Percentiles rank a stretch among this genome's conserved stretches.
These are phyloP conservation scores for Porcisia deanei DNA, from an alignment of 208 protist genomes.

Conservation along the genomic window DNA sequence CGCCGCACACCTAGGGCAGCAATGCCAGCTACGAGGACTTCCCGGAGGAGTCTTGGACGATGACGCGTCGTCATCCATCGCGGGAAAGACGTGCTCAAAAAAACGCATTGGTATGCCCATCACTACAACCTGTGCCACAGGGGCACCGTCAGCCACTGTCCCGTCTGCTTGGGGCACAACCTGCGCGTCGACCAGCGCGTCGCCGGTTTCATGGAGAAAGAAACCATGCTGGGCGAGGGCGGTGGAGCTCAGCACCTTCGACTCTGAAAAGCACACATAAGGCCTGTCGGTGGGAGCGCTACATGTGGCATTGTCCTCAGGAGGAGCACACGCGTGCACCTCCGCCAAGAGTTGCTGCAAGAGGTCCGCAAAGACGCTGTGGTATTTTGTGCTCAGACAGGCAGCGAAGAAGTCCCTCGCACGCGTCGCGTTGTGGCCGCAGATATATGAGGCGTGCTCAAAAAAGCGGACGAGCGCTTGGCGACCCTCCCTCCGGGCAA, in stretches of 20 bases:
- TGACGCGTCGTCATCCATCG: background rate
- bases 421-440: constrained; percentile 17
- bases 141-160: constrained; percentile 8
- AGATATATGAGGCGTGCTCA: constrained; percentile 43
- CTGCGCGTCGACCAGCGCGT: constrained; percentile 54
- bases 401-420: constrained; percentile 31
- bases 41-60: background rate
- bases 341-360: constrained; percentile 31
- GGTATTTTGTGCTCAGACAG: constrained; percentile 68
- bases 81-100: constrained; percentile 39
- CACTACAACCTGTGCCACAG: constrained; percentile 44
- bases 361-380: constrained; percentile 35
- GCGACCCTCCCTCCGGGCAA: constrained; percentile 34
- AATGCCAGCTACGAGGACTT: constrained; percentile 16
- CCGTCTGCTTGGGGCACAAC: constrained; percentile 31
- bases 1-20: constrained; percentile 37
- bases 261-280: constrained; percentile 33
- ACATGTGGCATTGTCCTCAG: background rate
- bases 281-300: background rate
- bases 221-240: constrained; percentile 30
- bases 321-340: background rate
- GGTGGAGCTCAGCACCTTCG: constrained; percentile 9
- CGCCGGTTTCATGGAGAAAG: constrained; percentile 44
- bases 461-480: constrained; percentile 51
- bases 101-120: constrained; percentile 57